Conservation (phyloP, 352 stramenopile genomes). For the Phytophthora cryptogea region DNA sequence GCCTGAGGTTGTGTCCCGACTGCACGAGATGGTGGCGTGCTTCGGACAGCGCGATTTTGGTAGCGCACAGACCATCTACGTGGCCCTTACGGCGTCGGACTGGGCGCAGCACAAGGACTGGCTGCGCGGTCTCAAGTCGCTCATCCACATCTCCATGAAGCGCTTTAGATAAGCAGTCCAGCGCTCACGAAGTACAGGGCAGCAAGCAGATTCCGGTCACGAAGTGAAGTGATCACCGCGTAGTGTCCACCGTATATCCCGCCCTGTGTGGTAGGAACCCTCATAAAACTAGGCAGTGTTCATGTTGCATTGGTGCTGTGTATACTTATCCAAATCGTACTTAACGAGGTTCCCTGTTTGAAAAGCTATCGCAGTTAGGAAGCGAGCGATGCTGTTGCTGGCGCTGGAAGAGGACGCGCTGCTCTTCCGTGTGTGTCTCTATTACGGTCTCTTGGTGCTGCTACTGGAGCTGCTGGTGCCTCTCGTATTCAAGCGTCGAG, state of each 20-base stretch:
- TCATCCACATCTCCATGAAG: constrained; percentile 95
- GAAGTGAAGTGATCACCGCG: constrained; percentile 16
- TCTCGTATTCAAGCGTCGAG: constrained; percentile 55
- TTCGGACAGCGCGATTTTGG: constrained; percentile 83
- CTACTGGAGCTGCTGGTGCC: constrained; percentile 56
- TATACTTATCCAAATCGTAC: not conserved
- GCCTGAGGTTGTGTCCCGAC: constrained; percentile 63
- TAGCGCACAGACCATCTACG: constrained; percentile 86
- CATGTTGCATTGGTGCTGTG: not conserved
- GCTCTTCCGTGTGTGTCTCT: constrained; percentile 59
- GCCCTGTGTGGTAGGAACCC: constrained; percentile 5
- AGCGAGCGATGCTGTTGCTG: constrained; percentile 45
- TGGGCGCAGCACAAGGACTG: constrained; percentile 98
- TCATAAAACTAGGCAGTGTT: constrained; percentile 25
- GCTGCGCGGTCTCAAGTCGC: constrained; percentile 96
- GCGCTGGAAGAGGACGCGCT: constrained; percentile 56
- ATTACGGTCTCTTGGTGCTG: constrained; percentile 56
- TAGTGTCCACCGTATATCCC: constrained; percentile 7
- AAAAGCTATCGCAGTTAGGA: not conserved
- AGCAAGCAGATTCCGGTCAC: constrained; percentile 17
- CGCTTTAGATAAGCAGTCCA: constrained; percentile 78
- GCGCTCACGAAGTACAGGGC: constrained; percentile 8
- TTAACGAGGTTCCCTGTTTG: not conserved
- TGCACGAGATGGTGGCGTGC: constrained; percentile 83
- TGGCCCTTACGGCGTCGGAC: constrained; percentile 90